Evolutionary conservation across 2,329 filamentous ascomycete species (phyloP), one percentile per base, ranked within the genome.

Genomic region (Plenodomus tracheiphilus): DNA sequence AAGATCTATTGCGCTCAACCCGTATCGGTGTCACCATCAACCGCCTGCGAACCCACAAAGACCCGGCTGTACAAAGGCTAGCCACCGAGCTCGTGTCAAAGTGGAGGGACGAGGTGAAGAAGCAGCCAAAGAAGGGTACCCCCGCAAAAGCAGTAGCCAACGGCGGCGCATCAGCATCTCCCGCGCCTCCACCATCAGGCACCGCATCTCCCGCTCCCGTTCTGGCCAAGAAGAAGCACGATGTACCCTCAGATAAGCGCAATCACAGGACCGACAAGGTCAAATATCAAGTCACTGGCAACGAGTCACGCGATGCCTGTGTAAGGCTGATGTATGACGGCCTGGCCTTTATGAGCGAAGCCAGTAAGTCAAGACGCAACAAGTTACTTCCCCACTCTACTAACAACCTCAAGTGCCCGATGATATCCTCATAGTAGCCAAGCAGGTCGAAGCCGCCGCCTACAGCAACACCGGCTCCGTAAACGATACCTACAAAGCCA

Each of bases 321-420:
- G 86, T 97, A 54, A 91, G 91, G 41, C 82, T 99, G 37, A 83
- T 99, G 72, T 99, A 97, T 78, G 94, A 99, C 65, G 94, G 92
- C 15, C 81, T 99, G 55, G 91, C 88, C 39, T 82, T 85, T 48
- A 87, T 88, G 71, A 84, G 88, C 21, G 70, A 77, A 53, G 77
- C 79, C 43, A 54, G 75, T 77, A 68, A 61, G 74, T 67, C 28
- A 17, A 16, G 5, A 15, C 42, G 39, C 18, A 2, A 32, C 19
- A 32, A 13, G 17, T 19, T 45, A 18, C 19, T 68, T 65, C 15
- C 28, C 35, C 9, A 16, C 37, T 38, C 17, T 41, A n/a, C 54
- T 64, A 47, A 65, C 51, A 35, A 48, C 21, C 35, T 4, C 43
- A 45, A 76, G 66, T 79, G 9, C 78, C 89, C 20, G 85, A 85